Conservation (phyloP, 306 rosid genomes). For the cucumber (Cucumis sativus) region DNA sequence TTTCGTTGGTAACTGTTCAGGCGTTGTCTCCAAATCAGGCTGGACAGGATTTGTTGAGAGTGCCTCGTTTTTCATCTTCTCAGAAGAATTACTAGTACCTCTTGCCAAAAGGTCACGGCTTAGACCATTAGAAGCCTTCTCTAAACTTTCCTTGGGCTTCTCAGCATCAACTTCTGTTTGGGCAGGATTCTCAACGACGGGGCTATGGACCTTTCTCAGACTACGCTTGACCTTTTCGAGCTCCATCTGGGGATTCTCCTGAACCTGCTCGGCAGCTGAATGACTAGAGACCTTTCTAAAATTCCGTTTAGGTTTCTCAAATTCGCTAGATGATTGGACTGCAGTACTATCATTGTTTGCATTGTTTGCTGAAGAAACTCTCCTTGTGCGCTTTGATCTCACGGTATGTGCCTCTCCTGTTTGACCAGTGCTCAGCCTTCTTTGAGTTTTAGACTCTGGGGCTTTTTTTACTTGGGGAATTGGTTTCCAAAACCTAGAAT, state of each 20-base stretch:
- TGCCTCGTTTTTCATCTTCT: constrained; percentile 42
- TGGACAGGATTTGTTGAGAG: constrained; percentile 12
- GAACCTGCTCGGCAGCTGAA: constrained; percentile 38
- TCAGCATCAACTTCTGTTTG: constrained; percentile 45
- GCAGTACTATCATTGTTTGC: constrained; percentile 39
- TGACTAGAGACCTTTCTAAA: constrained; percentile 52
- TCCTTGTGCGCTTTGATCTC: constrained; percentile 70
- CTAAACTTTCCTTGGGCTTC: constrained; percentile 36
- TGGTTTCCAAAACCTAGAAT: constrained; percentile 70
- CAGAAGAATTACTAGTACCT: constrained; percentile 19
- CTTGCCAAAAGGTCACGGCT: constrained; percentile 31
- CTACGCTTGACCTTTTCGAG: constrained; percentile 89
- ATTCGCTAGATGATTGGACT: constrained; percentile 46
- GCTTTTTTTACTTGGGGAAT: constrained; percentile 61
- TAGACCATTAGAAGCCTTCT: constrained; percentile 30
- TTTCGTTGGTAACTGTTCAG: constrained; percentile 27
- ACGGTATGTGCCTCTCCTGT: constrained; percentile 42
- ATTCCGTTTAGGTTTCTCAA: constrained; percentile 75
- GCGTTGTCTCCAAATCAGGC: constrained; percentile 41
- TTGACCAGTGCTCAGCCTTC: constrained; percentile 39
- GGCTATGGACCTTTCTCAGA: constrained; percentile 88
- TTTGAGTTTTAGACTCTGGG: constrained; percentile 47
- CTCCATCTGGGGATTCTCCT: constrained; percentile 81
- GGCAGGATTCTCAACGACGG: constrained; percentile 50
- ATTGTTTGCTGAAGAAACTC: constrained; percentile 37